Percentiles rank a stretch among this genome's conserved stretches.
Evolutionary conservation across 441 rosid genomes (phyloP).

Genomic region (Populus trichocarpa): DNA sequence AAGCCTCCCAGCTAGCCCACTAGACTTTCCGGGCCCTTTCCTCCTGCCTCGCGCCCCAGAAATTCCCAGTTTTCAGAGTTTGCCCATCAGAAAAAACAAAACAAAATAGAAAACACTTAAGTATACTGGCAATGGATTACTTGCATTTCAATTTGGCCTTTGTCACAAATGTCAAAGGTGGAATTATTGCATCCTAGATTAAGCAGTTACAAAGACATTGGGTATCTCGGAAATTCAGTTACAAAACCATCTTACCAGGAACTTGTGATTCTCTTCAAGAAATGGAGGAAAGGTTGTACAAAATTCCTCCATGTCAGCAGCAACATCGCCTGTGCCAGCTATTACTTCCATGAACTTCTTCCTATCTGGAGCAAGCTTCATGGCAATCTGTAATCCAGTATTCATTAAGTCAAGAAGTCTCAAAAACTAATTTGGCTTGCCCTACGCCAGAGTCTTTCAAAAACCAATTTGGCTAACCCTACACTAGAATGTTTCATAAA

Average conservation of each 20-base stretch:
- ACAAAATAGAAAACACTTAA: background rate
- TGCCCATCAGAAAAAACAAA: background rate
- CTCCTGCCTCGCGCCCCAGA: background rate
- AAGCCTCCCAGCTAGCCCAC: background rate
- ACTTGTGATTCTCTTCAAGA: slow-evolving; percentile 84
- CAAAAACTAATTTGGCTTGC: background rate
- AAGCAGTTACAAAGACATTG: background rate
- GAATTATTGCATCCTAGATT: background rate
- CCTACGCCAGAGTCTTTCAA: background rate
- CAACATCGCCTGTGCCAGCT: slow-evolving; percentile 68
- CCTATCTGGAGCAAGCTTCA: slow-evolving; percentile 96
- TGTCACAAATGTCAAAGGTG: background rate
- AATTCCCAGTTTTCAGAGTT: background rate
- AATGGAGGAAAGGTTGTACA: slow-evolving; percentile 74
- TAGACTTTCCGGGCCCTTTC: background rate
- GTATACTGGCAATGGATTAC: background rate
- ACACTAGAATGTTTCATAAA: background rate
- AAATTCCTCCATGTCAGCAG: slow-evolving; percentile 77
- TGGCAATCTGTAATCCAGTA: slow-evolving; percentile 53
- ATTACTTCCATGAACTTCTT: slow-evolving; percentile 92
- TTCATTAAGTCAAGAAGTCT: background rate
- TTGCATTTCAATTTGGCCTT: background rate
- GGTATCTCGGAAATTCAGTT: slow-evolving; percentile 4
- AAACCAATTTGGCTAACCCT: background rate
- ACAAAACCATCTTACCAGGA: slow-evolving; percentile 53